Conservation (phyloP, 2,329 filamentous ascomycete genomes). For the Aspergillus sojae region DNA sequence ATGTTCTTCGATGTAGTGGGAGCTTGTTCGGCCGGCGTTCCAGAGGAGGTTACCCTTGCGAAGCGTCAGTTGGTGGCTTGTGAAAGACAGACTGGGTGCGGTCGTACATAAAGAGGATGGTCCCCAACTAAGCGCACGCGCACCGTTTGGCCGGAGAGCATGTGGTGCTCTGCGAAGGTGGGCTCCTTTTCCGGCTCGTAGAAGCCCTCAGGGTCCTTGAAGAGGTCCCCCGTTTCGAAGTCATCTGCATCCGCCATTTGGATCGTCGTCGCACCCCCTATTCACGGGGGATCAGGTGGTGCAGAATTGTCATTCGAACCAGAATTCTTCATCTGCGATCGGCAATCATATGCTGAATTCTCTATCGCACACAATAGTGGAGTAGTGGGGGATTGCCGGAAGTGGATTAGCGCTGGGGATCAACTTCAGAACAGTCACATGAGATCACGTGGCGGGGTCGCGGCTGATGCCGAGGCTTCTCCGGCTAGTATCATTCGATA, state of each 20-base stretch:
- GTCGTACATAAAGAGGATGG: constrained; percentile 77
- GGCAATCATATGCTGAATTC: constrained; percentile 6
- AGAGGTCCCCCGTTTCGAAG: constrained; percentile 58
- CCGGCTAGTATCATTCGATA: not conserved
- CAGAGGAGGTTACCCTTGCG: constrained; percentile 78
- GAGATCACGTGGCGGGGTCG: constrained; percentile 1
- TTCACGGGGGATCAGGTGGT: constrained; percentile 5
- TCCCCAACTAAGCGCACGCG: constrained; percentile 79
- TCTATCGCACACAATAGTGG: constrained; percentile 3
- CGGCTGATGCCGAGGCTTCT: constrained; percentile 1
- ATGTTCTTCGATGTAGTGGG: constrained; percentile 74
- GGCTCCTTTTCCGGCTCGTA: constrained; percentile 77
- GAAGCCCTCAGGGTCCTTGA: constrained; percentile 79
- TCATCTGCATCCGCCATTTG: constrained; percentile 31
- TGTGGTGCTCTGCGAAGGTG: constrained; percentile 71
- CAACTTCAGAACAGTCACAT: not conserved
- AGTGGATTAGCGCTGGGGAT: not conserved
- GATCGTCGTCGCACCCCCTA: constrained; percentile 1
- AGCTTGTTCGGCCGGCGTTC: constrained; percentile 81
- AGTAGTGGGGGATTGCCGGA: constrained; percentile 1
- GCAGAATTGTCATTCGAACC: constrained; percentile 8
- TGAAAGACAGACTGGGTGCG: not conserved
- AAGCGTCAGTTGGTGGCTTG: constrained; percentile 22
- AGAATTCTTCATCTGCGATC: constrained; percentile 1
- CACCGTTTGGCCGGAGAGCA: constrained; percentile 67